Evolutionary conservation across 208 protist genomes (phyloP), one percentile per base, ranked within the genome.

Genomic region (Porcisia hertigi): DNA sequence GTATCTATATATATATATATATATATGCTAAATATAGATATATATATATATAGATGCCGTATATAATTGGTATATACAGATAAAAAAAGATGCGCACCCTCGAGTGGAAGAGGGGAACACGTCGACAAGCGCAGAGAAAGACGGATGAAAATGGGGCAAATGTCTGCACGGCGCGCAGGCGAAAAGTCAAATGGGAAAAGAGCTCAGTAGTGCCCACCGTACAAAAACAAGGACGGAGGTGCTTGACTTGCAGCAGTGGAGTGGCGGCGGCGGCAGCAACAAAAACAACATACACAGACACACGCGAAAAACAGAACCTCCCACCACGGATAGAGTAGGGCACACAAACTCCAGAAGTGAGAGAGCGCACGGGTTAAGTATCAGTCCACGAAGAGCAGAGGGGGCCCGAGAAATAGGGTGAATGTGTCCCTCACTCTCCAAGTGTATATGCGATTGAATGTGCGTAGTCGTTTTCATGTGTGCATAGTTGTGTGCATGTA

Each of bases 11-110:
- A 47, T 55, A 1, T 6, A 25, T 1, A 69, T 75, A 62, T 72
- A 79, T 53, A 73, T 75, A 69, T 55, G 49, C 55, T 30, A 30
- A 30, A 41, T 53, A 5, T 73, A 55, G 12, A 55, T 3, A 47
- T 55, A 2, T 6, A 25, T 1, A 69, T 75, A 63, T 72, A 79
- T 53, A 73, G 66, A 69, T 55, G 49, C 55, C 30, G 30, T 30
- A 30, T 30, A 30, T 30, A 30, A 30, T 30, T 30, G 30, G 30
- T 30, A 80, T 60, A n/a, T 73, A 47, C 25, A n/a, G 7, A 12
- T 60, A 30, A 5, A 30, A 36, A 1, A 36, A 30, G 57, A 9
- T 60, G 47, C 45, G 62, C 52, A 58, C 8, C 59, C 34, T 64
- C 34, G 36, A 64, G 59, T 64, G 16, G n/a, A 34, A 30, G n/a